A percentile compares a stretch with the other conserved stretches of the same genome.
Conservation (phyloP, 2,329 filamentous ascomycete species). For the Fusarium hostae region DNA sequence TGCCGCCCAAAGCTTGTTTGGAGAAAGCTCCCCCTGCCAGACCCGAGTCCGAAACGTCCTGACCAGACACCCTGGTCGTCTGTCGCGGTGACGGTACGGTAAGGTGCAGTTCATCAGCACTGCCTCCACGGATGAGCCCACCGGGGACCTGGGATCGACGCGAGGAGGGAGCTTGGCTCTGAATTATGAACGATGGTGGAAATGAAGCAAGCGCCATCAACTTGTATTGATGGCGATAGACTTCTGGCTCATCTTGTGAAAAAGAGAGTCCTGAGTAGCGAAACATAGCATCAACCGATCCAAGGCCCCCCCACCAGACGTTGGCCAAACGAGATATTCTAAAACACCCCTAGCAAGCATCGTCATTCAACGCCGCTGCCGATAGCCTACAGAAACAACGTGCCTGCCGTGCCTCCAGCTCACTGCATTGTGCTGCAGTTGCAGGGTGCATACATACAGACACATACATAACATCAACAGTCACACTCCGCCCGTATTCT, state of each 20-base stretch:
- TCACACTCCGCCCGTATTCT: conserved; percentile 41
- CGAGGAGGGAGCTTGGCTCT: conserved; percentile 31
- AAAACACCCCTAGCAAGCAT: conserved; percentile 42
- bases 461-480: conserved; percentile 40
- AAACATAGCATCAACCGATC: conserved; percentile 31
- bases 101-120: conserved; percentile 39
- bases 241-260: conserved; percentile 22
- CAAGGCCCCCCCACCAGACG: conserved; percentile 19
- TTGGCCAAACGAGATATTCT: conserved; percentile 1
- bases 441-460: conserved; percentile 31
- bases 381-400: conserved; percentile 41
- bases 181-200: conserved; percentile 33
- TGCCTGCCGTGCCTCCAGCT: conserved; percentile 32
- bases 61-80: conserved; percentile 37
- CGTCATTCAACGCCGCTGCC: conserved; percentile 43
- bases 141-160: conserved; percentile 39
- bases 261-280: conserved; percentile 35
- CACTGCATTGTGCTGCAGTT: conserved; percentile 32
- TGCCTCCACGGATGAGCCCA: conserved; percentile 47
- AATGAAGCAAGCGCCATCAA: conserved; percentile 27
- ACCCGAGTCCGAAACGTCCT: conserved; percentile 39
- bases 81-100: conserved; percentile 37
- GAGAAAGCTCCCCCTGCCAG: conserved; percentile 38
- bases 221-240: conserved; percentile 5
- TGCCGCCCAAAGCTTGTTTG: conserved; percentile 47